A percentile compares a stretch with the other conserved stretches of the same genome.
These are phyloP conservation scores for Lactarius deliciosus DNA, from an alignment of 768 basidiomycete species.

Conservation along the genomic window DNA sequence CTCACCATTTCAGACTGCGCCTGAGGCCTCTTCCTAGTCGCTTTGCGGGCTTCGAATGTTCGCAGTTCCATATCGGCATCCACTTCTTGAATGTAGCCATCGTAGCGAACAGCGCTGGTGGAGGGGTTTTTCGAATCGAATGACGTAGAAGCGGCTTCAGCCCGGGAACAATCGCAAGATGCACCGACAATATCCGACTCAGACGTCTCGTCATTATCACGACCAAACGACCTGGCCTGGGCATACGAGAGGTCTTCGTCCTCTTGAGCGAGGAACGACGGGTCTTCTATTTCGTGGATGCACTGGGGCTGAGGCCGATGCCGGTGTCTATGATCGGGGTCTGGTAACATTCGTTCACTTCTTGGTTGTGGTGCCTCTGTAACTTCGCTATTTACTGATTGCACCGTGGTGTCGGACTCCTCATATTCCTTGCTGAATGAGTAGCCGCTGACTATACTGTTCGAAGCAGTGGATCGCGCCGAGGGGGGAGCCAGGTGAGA, in stretches of 20 bases:
- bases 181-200: constrained; percentile 6
- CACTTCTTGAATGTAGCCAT: constrained; percentile 54
- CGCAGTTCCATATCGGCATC: constrained; percentile 54
- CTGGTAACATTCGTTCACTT: constrained; percentile 17
- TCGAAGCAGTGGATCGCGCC: constrained; percentile 40
- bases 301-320: constrained; percentile 36
- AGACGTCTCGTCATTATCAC: constrained; percentile 11
- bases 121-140: constrained; percentile 23
- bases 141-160: constrained; percentile 7
- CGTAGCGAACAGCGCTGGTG: constrained; percentile 43
- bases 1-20: constrained; percentile 21
- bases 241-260: constrained; percentile 21
- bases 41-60: constrained; percentile 39
- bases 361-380: constrained; percentile 24
- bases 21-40: constrained; percentile 3
- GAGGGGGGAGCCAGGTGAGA: constrained; percentile 32
- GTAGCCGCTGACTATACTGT: constrained; percentile 35
- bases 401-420: constrained; percentile 36
- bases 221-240: constrained; percentile 16
- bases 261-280: constrained; percentile 34
- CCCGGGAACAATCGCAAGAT: constrained; percentile 31
- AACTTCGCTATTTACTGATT: constrained; percentile 32
- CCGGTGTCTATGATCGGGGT: constrained; percentile 5
- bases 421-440: constrained; percentile 39
- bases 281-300: constrained; percentile 56